These are phyloP conservation scores for Spergularia marina DNA, from an alignment of 148 eudicot genomes.

Conservation along the genomic window DNA sequence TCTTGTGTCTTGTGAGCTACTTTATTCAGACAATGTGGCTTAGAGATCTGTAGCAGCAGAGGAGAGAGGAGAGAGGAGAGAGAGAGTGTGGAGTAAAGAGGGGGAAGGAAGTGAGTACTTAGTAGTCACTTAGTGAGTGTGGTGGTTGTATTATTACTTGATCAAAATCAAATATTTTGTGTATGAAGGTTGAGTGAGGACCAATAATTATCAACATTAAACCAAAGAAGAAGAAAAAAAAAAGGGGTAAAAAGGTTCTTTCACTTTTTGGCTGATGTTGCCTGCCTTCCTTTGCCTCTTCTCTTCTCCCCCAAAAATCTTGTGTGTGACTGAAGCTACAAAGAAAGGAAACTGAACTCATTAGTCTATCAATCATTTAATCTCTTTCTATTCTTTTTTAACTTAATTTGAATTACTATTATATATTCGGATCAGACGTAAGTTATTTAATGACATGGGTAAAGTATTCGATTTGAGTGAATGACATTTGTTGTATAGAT, in stretches of 20 bases:
- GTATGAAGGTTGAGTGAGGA: not conserved
- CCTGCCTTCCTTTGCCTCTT: not conserved
- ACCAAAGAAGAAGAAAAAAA: not conserved
- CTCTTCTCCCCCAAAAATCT: not conserved
- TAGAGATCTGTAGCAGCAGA: conserved; percentile 35
- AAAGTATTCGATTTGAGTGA: no score
- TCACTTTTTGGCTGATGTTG: conserved; percentile 26
- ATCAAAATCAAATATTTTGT: not conserved
- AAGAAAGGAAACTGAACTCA: no score
- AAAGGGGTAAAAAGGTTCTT: conserved; percentile 10
- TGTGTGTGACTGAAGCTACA: not conserved
- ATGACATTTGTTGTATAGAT: no score
- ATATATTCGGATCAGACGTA: no score
- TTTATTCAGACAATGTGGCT: conserved; percentile 23
- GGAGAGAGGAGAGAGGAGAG: conserved; percentile 21
- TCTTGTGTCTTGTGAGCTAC: conserved; percentile 30
- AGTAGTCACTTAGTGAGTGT: not conserved
- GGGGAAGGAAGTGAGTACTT: not conserved
- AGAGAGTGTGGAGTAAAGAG: conserved; percentile 19
- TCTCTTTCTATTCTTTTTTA: no score
- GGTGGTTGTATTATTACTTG: conserved; percentile 22
- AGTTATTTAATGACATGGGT: no score
- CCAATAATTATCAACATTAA: not conserved
- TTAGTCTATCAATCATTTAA: no score
- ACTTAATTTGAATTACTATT: no score